Evolutionary conservation across 2,329 filamentous ascomycete species (phyloP).

Genomic region (Fusarium praegraminearum): DNA sequence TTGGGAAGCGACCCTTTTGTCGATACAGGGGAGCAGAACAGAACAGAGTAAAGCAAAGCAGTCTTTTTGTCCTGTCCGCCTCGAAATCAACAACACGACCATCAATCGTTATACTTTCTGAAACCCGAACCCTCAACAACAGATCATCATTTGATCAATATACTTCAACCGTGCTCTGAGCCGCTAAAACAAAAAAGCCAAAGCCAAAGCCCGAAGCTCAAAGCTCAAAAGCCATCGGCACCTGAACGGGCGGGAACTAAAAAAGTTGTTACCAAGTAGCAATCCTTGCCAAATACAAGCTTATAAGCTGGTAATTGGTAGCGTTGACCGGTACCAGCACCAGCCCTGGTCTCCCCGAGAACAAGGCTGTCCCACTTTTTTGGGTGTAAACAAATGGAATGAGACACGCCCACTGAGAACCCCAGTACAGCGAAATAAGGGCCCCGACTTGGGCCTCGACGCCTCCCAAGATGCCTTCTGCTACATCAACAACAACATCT

Average conservation of each 20-base stretch:
- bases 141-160: conserved; percentile 10
- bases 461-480: conserved; percentile 46
- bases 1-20: conserved; percentile 3
- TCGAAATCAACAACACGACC: conserved; percentile 7
- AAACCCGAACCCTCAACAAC: not conserved
- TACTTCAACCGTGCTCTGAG: conserved; percentile 16
- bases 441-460: conserved; percentile 40
- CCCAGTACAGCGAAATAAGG: conserved; percentile 43
- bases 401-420: conserved; percentile 45
- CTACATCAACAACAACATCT: conserved; percentile 42
- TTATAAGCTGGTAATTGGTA: not conserved
- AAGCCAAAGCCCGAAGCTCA: conserved; percentile 8
- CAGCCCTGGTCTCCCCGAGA: conserved; percentile 28
- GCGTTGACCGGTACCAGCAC: not conserved
- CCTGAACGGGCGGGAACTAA: conserved; percentile 39
- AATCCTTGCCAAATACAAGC: conserved; percentile 15
- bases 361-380: conserved; percentile 46
- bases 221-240: conserved; percentile 22
- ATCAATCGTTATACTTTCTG: not conserved
- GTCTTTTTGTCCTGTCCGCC: not conserved
- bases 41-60: not conserved
- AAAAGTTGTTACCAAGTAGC: conserved; percentile 18
- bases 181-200: conserved; percentile 31
- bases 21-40: not conserved
- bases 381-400: conserved; percentile 51